Evolutionary conservation across 495 filamentous ascomycete species (phyloP).

Genomic region (Xylaria bambusicola): DNA sequence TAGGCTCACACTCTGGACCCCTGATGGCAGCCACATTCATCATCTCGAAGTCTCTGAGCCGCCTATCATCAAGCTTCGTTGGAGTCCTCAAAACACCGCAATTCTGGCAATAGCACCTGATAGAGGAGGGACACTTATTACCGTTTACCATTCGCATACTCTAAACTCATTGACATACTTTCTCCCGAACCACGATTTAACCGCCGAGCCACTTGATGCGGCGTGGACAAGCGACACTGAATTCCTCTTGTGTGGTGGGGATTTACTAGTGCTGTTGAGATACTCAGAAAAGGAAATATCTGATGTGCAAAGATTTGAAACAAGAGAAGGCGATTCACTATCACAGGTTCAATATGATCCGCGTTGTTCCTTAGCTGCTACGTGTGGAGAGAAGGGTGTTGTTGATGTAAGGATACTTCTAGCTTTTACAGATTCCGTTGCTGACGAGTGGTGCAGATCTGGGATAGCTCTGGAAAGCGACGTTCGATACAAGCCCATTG

Average conservation of each 20-base stretch:
- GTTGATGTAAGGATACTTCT: slow-evolving; percentile 49
- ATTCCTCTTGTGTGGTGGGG: slow-evolving; percentile 61
- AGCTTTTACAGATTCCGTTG: slow-evolving; percentile 1
- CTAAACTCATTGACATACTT: slow-evolving; percentile 43
- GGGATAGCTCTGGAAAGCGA: slow-evolving; percentile 47
- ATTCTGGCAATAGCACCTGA: slow-evolving; percentile 59
- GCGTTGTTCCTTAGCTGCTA: slow-evolving; percentile 48
- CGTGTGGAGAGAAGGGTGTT: slow-evolving; percentile 50
- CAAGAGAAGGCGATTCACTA: slow-evolving; percentile 44
- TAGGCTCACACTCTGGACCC: slow-evolving; percentile 67
- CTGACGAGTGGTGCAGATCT: slow-evolving; percentile 43
- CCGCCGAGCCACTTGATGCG: slow-evolving; percentile 54
- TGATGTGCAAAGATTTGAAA: slow-evolving; percentile 41
- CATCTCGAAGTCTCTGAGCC: slow-evolving; percentile 49
- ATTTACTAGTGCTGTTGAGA: slow-evolving; percentile 45
- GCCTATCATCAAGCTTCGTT: slow-evolving; percentile 60
- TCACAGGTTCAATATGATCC: slow-evolving; percentile 52
- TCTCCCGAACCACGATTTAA: slow-evolving; percentile 44
- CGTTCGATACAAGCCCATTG: slow-evolving; percentile 52
- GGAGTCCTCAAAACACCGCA: slow-evolving; percentile 57
- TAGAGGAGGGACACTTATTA: slow-evolving; percentile 49
- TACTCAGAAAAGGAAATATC: slow-evolving; percentile 42
- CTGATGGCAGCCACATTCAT: slow-evolving; percentile 54
- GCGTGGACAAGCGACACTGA: slow-evolving; percentile 60
- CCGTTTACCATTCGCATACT: slow-evolving; percentile 48